Evolutionary conservation across 306 rosid species (phyloP), one percentile per base, ranked within the genome.

Genomic region (Corylus heterophylla): DNA sequence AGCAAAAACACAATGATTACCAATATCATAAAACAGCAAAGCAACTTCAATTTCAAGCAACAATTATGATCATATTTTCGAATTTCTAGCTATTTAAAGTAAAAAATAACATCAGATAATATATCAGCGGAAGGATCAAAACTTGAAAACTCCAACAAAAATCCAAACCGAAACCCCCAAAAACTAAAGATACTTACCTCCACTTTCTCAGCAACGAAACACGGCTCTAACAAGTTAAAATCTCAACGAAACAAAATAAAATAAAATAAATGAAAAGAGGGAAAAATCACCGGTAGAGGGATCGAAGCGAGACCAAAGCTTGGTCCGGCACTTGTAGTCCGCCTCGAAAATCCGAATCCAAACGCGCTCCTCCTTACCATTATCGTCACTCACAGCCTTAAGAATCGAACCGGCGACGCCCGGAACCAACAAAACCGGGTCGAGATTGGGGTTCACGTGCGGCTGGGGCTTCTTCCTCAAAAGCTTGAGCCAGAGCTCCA

Each of bases 231-330:
- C 14, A 55, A 51, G 18, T 37, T 4, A n/a, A 68, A 55, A 2
- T 9, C 18, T 37, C 29, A 52, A 13, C 48, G 47, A 77, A 62
- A 6, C 59, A 58, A 71, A 8, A 69, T 50, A 2, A 1, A 78
- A 74, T 47, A 71, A 8, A 69, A 62, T 22, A 62, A 1, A 8
- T 11, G 61, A 22, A 8, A 25, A 16, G 1, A 10, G 20, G 14
- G 63, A 35, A 17, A n/a, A 4, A 55, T 75, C 83, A 93, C 99
- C 98, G 10, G 97, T 83, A 35, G 92, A 58, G 79, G 98, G 92
- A 87, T 91, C 94, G 70, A 86, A 95, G 22, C 93, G 90, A 31
- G 99, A 93, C 99, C 99, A 95, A 12, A 95, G 92, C 92, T 93
- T 93, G 76, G 94, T 91, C 83, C 89, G 87, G 76, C 85, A 85